These are phyloP conservation scores for Mycena sanguinolenta DNA, from an alignment of 768 basidiomycete species.

Conservation along the genomic window DNA sequence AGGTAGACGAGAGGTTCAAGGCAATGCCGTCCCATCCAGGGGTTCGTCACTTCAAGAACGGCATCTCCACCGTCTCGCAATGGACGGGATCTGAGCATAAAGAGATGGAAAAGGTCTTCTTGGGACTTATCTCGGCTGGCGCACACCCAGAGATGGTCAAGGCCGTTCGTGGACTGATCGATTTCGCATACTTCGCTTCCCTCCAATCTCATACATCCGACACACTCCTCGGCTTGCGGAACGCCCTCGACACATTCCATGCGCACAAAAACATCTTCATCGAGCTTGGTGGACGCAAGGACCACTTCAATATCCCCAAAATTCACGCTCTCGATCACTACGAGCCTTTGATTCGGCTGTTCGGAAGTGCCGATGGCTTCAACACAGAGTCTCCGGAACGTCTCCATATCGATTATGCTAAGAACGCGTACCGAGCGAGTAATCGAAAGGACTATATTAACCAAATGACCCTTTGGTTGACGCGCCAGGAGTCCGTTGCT, in stretches of 20 bases:
- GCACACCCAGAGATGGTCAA: conserved; percentile 27
- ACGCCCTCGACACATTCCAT: conserved; percentile 42
- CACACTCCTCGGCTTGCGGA: conserved; percentile 39
- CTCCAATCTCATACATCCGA: conserved; percentile 37
- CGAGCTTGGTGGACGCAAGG: conserved; percentile 34
- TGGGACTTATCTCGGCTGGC: conserved; percentile 41
- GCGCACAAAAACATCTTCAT: conserved; percentile 44
- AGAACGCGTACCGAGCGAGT: conserved; percentile 42
- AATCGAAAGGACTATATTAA: conserved; percentile 42
- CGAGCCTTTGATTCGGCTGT: conserved; percentile 37
- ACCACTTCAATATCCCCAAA: conserved; percentile 53
- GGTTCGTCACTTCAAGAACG: too few species aligned
- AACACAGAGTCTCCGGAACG: conserved; percentile 47
- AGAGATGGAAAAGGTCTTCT: conserved; percentile 44
- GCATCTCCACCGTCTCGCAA: conserved; percentile 36
- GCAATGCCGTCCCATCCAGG: too few species aligned
- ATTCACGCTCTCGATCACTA: conserved; percentile 47
- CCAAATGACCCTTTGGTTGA: conserved; percentile 54
- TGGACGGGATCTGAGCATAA: conserved; percentile 42
- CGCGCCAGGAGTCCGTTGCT: conserved; percentile 42
- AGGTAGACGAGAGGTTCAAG: too few species aligned
- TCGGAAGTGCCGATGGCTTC: conserved; percentile 43
- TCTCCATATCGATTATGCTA: too few species aligned
- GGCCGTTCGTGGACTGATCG: not conserved
- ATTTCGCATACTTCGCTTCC: conserved; percentile 45